Evolutionary conservation across 148 eudicot genomes (phyloP).

Genomic region (Drosera capensis): DNA sequence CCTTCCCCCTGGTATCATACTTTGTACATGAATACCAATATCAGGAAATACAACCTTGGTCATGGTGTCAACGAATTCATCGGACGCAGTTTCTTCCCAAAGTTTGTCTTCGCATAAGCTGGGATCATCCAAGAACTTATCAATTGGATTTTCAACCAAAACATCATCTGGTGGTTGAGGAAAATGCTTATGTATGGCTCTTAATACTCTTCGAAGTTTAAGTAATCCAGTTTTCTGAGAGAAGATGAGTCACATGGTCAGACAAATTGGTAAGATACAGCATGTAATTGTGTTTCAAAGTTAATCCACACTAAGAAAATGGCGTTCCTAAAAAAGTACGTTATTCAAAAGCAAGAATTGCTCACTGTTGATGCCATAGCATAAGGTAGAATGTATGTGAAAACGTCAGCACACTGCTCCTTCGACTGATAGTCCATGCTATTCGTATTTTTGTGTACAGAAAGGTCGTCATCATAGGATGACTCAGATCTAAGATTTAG

Average conservation of each 20-base stretch:
- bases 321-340: too few species aligned
- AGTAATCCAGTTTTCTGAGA: conserved; percentile 70
- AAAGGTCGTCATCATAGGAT: conserved; percentile 69
- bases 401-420: conserved; percentile 99
- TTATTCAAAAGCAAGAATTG: conserved; percentile 7
- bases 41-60: conserved; percentile 41
- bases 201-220: conserved; percentile 84
- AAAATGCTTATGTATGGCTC: conserved; percentile 93
- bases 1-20: conserved; percentile 34
- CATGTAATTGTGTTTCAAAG: too few species aligned
- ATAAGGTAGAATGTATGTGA: conserved; percentile 86
- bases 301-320: too few species aligned
- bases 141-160: conserved; percentile 65
- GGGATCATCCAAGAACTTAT: conserved; percentile 76
- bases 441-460: conserved; percentile 69
- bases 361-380: conserved; percentile 95
- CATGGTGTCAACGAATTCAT: conserved; percentile 54
- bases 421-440: conserved; percentile 93
- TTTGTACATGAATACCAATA: conserved; percentile 32
- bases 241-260: conserved; percentile 1
- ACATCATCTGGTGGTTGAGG: conserved; percentile 82
- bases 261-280: too few species aligned
- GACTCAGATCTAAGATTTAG: conserved; percentile 84
- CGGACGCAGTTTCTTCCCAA: conserved; percentile 75
- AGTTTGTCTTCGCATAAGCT: conserved; percentile 75